Conservation (phyloP, 179 eudicot genomes). For the Spinacia oleracea region DNA sequence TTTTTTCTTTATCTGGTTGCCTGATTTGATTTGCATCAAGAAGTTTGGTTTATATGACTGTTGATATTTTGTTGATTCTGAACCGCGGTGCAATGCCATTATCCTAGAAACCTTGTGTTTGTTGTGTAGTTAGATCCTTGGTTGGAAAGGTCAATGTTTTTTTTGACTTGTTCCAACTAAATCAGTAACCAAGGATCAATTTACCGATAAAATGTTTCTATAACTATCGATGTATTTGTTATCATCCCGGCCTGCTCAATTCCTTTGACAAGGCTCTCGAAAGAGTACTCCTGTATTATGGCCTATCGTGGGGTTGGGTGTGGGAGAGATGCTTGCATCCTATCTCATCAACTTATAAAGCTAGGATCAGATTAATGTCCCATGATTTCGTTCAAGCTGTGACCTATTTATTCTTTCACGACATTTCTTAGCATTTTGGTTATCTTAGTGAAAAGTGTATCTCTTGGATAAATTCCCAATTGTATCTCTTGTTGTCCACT, state of each 20-base stretch:
- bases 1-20: not conserved
- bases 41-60: not conserved
- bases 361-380: no score
- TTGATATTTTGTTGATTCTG: not conserved
- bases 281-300: no score
- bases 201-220: no score
- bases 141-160: not conserved
- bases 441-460: no score
- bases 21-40: not conserved
- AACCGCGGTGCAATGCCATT: not conserved
- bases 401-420: no score
- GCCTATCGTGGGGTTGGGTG: no score
- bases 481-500: not conserved
- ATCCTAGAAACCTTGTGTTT: not conserved
- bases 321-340: no score
- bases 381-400: no score
- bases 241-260: not conserved
- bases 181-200: not conserved
- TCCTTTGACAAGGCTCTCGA: not conserved
- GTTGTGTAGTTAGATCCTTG: not conserved
- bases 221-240: not conserved
- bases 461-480: not conserved
- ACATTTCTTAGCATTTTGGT: no score
- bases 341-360: no score
- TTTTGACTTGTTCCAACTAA: no score